These are phyloP conservation scores for Kodamaea sp. DNA, from an alignment of 1,139 yeast genomes.

Conservation along the genomic window DNA sequence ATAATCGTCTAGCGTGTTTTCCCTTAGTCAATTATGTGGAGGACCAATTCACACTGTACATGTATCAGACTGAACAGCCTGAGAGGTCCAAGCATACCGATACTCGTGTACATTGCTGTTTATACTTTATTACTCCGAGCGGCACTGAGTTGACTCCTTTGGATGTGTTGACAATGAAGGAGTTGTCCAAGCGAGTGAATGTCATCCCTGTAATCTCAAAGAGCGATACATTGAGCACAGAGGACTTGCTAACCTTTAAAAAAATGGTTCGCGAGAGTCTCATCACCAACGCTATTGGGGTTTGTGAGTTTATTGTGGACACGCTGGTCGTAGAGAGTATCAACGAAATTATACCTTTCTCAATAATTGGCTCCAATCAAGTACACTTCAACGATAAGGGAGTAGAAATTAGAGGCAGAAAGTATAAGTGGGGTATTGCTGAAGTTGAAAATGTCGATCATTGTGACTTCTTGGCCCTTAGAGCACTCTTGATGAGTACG, in stretches of 20 bases:
- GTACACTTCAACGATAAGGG: slow-evolving; percentile 32
- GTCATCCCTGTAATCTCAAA: slow-evolving; percentile 77
- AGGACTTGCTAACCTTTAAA: slow-evolving; percentile 47
- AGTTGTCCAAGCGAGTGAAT: slow-evolving; percentile 63
- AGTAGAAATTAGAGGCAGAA: slow-evolving; percentile 56
- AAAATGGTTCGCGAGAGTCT: slow-evolving; percentile 44
- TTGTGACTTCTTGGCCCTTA: slow-evolving; percentile 63
- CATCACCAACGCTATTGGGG: slow-evolving; percentile 47
- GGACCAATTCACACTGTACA: slow-evolving; percentile 26
- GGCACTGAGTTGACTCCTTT: slow-evolving; percentile 47
- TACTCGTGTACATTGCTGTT: slow-evolving; percentile 71
- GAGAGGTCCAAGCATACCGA: slow-evolving; percentile 50
- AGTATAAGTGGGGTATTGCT: slow-evolving; percentile 72
- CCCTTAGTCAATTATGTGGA: slow-evolving; percentile 62
- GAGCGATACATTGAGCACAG: slow-evolving; percentile 62
- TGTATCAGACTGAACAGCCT: slow-evolving; percentile 54
- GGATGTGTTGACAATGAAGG: slow-evolving; percentile 71
- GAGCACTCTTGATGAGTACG: slow-evolving; percentile 50
- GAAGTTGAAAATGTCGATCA: slow-evolving; percentile 66
- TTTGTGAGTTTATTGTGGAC: slow-evolving; percentile 57
- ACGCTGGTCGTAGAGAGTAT: slow-evolving; percentile 32
- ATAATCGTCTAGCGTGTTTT: slow-evolving; percentile 57
- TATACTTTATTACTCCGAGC: slow-evolving; percentile 67
- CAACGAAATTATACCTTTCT: slow-evolving; percentile 52
- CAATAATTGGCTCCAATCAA: slow-evolving; percentile 56